These are phyloP conservation scores for Penicillium brasilianum DNA, from an alignment of 2,329 filamentous ascomycete genomes.

Conservation along the genomic window DNA sequence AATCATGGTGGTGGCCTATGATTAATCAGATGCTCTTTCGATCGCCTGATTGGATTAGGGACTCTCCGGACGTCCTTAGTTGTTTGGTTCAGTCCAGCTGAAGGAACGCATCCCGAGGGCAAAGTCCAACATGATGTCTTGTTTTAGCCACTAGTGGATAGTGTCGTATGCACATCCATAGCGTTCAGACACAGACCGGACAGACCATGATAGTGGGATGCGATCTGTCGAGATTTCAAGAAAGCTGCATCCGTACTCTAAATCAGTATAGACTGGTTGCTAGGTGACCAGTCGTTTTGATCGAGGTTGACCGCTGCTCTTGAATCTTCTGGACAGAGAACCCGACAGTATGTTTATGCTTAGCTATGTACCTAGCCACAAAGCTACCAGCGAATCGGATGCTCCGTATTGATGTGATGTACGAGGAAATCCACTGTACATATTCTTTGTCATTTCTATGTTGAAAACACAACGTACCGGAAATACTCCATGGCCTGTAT, in stretches of 20 bases:
- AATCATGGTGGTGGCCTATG: conserved; percentile 17
- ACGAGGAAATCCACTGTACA: not conserved
- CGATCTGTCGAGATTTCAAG: conserved; percentile 22
- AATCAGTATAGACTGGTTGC: conserved; percentile 19
- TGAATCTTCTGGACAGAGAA: conserved; percentile 2
- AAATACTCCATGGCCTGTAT: not conserved
- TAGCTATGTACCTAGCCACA: not conserved
- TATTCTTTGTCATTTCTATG: not conserved
- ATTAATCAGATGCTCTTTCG: conserved; percentile 21
- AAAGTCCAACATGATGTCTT: not conserved
- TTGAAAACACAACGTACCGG: not conserved
- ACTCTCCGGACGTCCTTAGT: not conserved
- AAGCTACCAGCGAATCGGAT: not conserved
- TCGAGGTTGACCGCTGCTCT: conserved; percentile 22
- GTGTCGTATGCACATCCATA: not conserved
- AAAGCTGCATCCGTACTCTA: no score
- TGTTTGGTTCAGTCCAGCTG: not conserved
- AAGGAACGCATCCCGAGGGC: not conserved
- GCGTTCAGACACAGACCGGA: not conserved
- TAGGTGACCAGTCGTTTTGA: conserved; percentile 27
- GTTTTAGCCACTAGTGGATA: not conserved
- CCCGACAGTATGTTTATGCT: conserved; percentile 2
- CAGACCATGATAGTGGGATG: conserved; percentile 6
- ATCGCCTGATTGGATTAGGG: conserved; percentile 24
- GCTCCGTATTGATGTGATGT: not conserved